Conservation (phyloP, 257 asterid genomes). For the Thymus quinquecostatus region DNA sequence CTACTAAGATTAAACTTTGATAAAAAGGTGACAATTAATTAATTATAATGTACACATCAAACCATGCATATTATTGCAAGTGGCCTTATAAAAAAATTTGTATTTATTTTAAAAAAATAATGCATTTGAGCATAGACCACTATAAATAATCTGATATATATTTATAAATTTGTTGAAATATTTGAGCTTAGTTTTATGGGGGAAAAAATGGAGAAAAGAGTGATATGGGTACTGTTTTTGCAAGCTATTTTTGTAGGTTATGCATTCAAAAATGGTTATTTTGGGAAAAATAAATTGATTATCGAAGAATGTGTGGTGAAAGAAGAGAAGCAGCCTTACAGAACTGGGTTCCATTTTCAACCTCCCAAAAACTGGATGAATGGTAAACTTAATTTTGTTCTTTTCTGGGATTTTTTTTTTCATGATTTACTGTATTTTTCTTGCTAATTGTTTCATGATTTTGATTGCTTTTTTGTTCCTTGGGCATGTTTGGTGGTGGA, state of each 20-base stretch:
- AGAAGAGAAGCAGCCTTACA: constrained; percentile 34
- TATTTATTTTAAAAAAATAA: neutral
- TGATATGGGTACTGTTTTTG: constrained; percentile 18
- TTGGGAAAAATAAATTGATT: neutral
- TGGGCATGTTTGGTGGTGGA: constrained; percentile 15
- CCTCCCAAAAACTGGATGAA: constrained; percentile 68
- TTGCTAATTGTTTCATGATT: neutral
- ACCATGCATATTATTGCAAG: neutral
- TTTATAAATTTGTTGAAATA: neutral
- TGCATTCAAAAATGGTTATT: constrained; percentile 25
- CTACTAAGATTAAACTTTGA: constrained; percentile 12
- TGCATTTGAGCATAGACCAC: neutral
- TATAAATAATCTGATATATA: neutral
- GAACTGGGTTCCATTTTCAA: constrained; percentile 54
- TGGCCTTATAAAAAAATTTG: neutral
- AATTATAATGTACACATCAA: constrained; percentile 8
- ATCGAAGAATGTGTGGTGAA: constrained; percentile 12
- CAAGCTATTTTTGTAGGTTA: constrained; percentile 20
- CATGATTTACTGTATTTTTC: neutral
- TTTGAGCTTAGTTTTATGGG: neutral
- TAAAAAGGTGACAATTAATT: neutral
- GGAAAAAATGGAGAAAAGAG: constrained; percentile 28
- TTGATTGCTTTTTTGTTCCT: neutral
- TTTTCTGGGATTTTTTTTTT: neutral
- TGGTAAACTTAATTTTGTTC: constrained; percentile 26